Conservation (phyloP, 2,329 filamentous ascomycete species). For the Pestalotiopsis sp. region DNA sequence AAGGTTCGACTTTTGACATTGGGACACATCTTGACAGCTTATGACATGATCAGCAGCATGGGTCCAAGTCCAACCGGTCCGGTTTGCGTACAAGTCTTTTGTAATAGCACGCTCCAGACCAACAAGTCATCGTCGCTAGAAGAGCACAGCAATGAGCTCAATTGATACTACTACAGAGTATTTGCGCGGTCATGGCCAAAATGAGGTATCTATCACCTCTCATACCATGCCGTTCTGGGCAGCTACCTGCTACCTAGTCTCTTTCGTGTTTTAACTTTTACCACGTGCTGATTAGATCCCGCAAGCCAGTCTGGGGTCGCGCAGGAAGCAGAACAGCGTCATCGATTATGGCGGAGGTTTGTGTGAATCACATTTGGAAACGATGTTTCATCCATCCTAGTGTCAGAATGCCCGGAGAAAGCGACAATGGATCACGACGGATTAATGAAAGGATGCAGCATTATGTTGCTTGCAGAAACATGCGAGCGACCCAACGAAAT, state of each 20-base stretch:
- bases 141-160: background rate
- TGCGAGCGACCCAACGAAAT: background rate
- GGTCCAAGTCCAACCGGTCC: background rate
- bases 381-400: background rate
- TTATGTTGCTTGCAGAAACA: no score
- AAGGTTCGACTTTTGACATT: background rate
- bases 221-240: background rate
- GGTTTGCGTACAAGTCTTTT: background rate
- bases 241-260: background rate
- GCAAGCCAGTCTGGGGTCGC: background rate
- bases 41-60: background rate
- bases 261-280: background rate
- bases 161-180: background rate
- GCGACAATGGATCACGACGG: no score
- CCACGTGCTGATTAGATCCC: conserved; percentile 9
- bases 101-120: background rate
- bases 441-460: no score
- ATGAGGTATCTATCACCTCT: background rate
- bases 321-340: conserved; percentile 2
- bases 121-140: background rate
- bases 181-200: background rate
- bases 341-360: background rate
- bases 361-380: background rate
- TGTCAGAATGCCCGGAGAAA: background rate
- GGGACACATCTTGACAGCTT: background rate